phyloP scores from a whole-genome alignment of 257 asterid genomes.

The Przewalskia tangutica region DNA sequence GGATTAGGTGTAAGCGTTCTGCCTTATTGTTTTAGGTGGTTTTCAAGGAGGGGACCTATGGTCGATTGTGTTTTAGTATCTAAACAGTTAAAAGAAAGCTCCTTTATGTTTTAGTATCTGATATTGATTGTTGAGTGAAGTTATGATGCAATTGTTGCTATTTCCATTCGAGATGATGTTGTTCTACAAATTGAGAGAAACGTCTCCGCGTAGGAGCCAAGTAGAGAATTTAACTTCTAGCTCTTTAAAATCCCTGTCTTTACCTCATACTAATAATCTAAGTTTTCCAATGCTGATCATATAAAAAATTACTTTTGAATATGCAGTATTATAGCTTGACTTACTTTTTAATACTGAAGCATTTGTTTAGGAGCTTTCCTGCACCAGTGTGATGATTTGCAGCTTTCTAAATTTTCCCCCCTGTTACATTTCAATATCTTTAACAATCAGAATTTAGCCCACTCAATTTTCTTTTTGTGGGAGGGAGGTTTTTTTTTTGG shows the following conservation, averaged over 20 bases:
- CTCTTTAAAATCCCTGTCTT: background rate
- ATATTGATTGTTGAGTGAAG: background rate
- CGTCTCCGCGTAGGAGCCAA: background rate
- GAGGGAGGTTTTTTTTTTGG: too few relatives aligned
- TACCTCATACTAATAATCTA: background rate
- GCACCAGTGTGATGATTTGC: background rate
- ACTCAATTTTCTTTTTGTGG: background rate
- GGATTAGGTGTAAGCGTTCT: background rate
- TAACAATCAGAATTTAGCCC: background rate
- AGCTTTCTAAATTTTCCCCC: background rate
- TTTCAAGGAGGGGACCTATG: background rate
- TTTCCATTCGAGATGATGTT: background rate
- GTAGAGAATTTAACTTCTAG: background rate
- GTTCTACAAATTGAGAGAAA: background rate
- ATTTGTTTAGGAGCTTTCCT: background rate
- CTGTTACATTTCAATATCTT: background rate
- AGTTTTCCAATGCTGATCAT: background rate
- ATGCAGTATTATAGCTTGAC: background rate
- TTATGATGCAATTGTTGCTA: background rate
- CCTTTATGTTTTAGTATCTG: background rate
- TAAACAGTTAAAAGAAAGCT: background rate
- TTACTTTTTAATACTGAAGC: background rate
- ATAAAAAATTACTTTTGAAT: background rate
- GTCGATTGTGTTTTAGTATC: background rate
- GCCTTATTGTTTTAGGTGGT: background rate